Percentiles rank a stretch among this genome's conserved stretches.
Conservation (phyloP, 2,329 filamentous ascomycete species). For the Sordariomycetes sp. region DNA sequence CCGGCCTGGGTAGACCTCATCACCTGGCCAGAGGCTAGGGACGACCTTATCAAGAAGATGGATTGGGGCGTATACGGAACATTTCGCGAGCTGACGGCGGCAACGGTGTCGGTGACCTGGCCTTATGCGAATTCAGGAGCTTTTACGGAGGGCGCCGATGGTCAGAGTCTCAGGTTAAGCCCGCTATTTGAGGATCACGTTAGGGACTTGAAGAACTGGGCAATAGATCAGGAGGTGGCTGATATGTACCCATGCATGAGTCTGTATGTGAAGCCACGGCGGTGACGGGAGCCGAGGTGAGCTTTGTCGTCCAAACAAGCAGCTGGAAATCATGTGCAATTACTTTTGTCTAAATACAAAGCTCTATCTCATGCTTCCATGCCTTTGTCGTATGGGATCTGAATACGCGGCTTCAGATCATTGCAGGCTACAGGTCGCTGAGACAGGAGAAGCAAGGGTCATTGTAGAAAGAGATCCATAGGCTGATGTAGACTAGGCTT, state of each 20-base stretch:
- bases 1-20: conserved; percentile 15
- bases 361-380: too few species aligned
- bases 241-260: background rate
- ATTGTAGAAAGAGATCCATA: too few species aligned
- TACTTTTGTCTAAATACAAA: too few species aligned
- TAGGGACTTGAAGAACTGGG: background rate
- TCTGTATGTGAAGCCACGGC: too few species aligned
- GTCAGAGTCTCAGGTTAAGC: background rate
- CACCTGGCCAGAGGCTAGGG: conserved; percentile 10
- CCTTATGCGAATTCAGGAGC: background rate
- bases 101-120: background rate
- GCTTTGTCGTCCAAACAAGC: too few species aligned
- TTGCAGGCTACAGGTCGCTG: too few species aligned
- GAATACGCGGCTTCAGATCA: too few species aligned
- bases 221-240: background rate
- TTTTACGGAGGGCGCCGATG: background rate
- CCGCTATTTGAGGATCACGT: background rate
- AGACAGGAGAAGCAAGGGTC: too few species aligned
- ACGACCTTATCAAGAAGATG: conserved; percentile 10
- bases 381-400: too few species aligned
- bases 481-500: too few species aligned
- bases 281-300: too few species aligned
- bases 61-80: background rate
- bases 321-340: too few species aligned
- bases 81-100: background rate